Conservation (phyloP, 2,329 filamentous ascomycete genomes). For the Arachnomyces sp. region DNA sequence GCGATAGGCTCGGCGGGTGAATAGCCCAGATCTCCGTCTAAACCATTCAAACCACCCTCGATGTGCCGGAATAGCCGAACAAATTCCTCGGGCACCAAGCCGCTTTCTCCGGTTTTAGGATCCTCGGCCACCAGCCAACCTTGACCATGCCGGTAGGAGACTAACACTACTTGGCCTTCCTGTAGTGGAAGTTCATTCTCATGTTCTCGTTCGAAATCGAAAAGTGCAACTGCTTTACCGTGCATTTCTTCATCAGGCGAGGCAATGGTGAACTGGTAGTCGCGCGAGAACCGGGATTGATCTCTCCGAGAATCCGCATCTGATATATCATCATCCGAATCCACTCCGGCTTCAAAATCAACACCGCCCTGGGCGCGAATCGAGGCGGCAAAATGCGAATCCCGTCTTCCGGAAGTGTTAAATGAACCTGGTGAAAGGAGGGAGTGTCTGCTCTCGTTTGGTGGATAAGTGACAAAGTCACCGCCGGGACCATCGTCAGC, state of each 20-base stretch:
- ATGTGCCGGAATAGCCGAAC: conserved; percentile 88
- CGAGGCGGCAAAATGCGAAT: conserved; percentile 49
- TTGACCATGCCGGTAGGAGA: conserved; percentile 91
- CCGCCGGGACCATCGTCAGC: conserved; percentile 62
- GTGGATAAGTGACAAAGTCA: conserved; percentile 72
- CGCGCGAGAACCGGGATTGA: conserved; percentile 74
- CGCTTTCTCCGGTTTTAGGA: conserved; percentile 86
- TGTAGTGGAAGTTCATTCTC: conserved; percentile 89
- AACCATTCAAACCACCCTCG: conserved; percentile 74
- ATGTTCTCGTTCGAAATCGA: conserved; percentile 91
- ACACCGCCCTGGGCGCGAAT: conserved; percentile 33
- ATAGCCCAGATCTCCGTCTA: conserved; percentile 48
- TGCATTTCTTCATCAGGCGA: conserved; percentile 97
- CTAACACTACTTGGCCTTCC: conserved; percentile 93
- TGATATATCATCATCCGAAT: conserved; percentile 45
- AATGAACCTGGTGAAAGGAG: conserved; percentile 33
- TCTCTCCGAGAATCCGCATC: conserved; percentile 51
- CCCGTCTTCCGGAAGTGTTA: conserved; percentile 39
- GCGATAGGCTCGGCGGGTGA: conserved; percentile 42
- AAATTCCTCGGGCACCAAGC: conserved; percentile 92
- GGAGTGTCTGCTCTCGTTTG: conserved; percentile 55
- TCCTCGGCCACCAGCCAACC: conserved; percentile 97
- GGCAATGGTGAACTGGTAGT: conserved; percentile 92
- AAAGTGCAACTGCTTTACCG: conserved; percentile 88
- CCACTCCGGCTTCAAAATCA: conserved; percentile 25